Evolutionary conservation across 441 rosid genomes (phyloP).

Genomic region (Brassica balearica): DNA sequence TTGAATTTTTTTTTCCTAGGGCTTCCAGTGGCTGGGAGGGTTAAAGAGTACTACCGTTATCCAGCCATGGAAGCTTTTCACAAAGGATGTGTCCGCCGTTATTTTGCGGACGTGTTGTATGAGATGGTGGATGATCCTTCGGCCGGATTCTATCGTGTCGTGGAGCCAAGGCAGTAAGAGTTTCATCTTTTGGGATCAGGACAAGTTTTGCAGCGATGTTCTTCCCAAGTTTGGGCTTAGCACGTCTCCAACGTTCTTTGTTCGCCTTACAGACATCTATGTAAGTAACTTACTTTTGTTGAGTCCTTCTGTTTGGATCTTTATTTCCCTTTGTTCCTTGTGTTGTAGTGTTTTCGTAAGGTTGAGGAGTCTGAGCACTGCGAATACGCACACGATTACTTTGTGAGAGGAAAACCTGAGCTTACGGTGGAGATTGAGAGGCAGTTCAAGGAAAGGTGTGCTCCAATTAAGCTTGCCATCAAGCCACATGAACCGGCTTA

Average conservation of each 20-base stretch:
- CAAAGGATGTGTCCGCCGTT: background rate
- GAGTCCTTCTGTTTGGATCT: background rate
- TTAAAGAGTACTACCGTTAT: background rate
- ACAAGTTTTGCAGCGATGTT: background rate
- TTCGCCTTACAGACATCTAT: background rate
- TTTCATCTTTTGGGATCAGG: background rate
- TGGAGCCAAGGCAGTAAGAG: background rate
- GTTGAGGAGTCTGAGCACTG: background rate
- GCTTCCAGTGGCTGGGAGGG: background rate
- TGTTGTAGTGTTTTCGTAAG: background rate
- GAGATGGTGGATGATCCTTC: background rate
- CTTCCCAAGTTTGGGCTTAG: background rate
- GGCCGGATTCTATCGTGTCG: background rate
- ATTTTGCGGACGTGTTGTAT: slow-evolving; percentile 1
- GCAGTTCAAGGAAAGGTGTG: background rate
- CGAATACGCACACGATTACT: background rate
- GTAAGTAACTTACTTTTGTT: background rate
- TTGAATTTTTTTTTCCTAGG: background rate
- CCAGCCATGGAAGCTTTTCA: background rate
- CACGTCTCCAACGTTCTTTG: background rate
- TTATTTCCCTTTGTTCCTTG: background rate
- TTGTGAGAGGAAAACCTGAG: slow-evolving; percentile 4
- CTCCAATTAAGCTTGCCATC: background rate
- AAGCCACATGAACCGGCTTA: background rate
- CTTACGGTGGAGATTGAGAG: background rate